Conservation (phyloP, 495 filamentous ascomycete species). For the Penicillium odoratum region DNA sequence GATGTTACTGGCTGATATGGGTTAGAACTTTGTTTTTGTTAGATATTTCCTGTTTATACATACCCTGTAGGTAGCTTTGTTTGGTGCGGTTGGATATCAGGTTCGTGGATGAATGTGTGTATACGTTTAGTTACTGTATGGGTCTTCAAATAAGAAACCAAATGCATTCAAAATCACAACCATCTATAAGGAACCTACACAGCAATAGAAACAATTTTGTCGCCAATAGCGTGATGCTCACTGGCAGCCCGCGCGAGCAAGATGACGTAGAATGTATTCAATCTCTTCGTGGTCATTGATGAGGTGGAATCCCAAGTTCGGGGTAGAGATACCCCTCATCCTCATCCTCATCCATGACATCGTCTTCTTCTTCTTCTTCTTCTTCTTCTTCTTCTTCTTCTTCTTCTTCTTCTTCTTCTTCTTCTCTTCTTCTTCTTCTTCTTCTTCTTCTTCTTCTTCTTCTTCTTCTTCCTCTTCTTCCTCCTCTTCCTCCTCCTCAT, state of each 20-base stretch:
- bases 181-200: background rate
- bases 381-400: no score
- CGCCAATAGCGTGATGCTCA: background rate
- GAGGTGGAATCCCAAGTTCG: background rate
- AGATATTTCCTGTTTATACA: background rate
- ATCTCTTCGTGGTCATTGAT: background rate
- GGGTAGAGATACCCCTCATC: background rate
- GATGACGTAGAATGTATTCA: background rate
- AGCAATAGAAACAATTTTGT: background rate
- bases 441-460: no score
- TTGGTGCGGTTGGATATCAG: background rate
- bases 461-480: no score
- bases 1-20: slow-evolving; percentile 39
- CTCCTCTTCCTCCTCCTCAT: no score
- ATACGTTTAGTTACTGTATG: background rate
- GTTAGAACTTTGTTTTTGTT: background rate
- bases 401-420: no score
- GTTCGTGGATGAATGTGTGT: background rate
- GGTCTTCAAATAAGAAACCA: background rate
- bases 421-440: no score
- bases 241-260: background rate
- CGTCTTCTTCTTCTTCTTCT: no score
- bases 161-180: background rate
- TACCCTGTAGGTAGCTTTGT: background rate
- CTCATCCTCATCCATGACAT: background rate